These are phyloP conservation scores for Cornus kousa DNA, from an alignment of 148 eudicot species.

Conservation along the genomic window DNA sequence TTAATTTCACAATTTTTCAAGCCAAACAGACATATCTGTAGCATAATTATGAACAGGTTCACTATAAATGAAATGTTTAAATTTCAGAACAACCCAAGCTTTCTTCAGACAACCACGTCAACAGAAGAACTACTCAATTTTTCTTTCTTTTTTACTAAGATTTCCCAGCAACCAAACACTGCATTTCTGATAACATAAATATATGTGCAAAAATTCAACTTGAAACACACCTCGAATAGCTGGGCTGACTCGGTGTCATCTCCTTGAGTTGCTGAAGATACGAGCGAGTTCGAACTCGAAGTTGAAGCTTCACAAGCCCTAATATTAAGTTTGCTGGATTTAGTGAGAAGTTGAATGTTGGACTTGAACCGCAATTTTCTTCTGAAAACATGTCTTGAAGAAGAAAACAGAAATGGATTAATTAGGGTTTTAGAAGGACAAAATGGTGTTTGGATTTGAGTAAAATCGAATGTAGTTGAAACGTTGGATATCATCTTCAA, in stretches of 20 bases:
- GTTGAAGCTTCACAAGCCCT: constrained; percentile 11
- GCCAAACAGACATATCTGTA: not conserved
- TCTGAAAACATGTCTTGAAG: not conserved
- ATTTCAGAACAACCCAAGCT: not conserved
- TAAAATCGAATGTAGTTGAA: not conserved
- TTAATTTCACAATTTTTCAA: too few species aligned
- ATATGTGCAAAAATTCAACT: not conserved
- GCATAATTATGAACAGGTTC: not conserved
- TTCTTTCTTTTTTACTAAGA: not conserved
- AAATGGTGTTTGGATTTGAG: not conserved
- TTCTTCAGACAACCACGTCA: not conserved
- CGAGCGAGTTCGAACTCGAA: not conserved
- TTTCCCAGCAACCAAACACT: not conserved
- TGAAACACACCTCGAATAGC: constrained; percentile 37
- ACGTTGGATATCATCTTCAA: not conserved
- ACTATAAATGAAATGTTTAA: too few species aligned
- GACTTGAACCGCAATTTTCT: not conserved
- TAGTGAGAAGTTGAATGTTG: not conserved
- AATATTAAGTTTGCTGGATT: not conserved
- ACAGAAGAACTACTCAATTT: not conserved
- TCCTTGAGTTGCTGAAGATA: not conserved
- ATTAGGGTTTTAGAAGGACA: constrained; percentile 8
- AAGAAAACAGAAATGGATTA: not conserved
- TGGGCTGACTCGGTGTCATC: constrained; percentile 35
- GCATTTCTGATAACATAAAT: too few species aligned